These are phyloP conservation scores for Asterella californica DNA, from an alignment of 225 moss, liverwort and hornwort species.

Conservation along the genomic window DNA sequence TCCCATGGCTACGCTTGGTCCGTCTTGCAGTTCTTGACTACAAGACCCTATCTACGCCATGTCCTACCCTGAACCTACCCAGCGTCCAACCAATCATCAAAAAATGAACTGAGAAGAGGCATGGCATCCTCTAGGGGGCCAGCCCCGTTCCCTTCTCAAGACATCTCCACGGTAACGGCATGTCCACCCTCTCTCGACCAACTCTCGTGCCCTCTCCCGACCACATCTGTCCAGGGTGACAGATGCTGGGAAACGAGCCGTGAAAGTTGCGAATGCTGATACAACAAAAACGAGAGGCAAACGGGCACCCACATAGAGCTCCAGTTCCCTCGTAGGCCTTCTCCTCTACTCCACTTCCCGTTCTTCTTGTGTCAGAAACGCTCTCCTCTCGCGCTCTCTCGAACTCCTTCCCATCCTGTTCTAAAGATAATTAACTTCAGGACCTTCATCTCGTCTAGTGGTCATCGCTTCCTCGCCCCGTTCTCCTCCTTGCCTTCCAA, in stretches of 20 bases:
- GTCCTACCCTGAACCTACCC: slow-evolving; percentile 31
- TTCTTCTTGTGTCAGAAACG: neutral
- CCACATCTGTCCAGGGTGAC: slow-evolving; percentile 39
- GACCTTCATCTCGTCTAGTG: neutral
- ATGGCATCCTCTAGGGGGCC: slow-evolving; percentile 41
- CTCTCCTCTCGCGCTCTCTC: neutral
- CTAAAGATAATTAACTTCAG: neutral
- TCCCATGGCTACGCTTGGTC: slow-evolving; percentile 57
- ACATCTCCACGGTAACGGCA: slow-evolving; percentile 20
- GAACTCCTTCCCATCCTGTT: neutral
- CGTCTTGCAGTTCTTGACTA: slow-evolving; percentile 38
- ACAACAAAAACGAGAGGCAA: slow-evolving; percentile 21
- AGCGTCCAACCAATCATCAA: slow-evolving; percentile 49
- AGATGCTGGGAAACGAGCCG: slow-evolving; percentile 31
- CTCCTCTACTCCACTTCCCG: neutral
- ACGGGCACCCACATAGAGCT: slow-evolving; percentile 24
- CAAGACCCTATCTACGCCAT: slow-evolving; percentile 27
- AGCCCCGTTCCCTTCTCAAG: slow-evolving; percentile 12
- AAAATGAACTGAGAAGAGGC: slow-evolving; percentile 55
- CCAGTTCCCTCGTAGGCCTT: neutral
- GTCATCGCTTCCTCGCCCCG: neutral
- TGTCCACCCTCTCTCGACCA: slow-evolving; percentile 6
- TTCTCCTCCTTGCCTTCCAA: neutral
- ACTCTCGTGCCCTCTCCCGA: slow-evolving; percentile 27
- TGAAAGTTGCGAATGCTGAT: neutral